Evolutionary conservation across 2,329 filamentous ascomycete species (phyloP).

Genomic region (Exophiala dermatitidis): DNA sequence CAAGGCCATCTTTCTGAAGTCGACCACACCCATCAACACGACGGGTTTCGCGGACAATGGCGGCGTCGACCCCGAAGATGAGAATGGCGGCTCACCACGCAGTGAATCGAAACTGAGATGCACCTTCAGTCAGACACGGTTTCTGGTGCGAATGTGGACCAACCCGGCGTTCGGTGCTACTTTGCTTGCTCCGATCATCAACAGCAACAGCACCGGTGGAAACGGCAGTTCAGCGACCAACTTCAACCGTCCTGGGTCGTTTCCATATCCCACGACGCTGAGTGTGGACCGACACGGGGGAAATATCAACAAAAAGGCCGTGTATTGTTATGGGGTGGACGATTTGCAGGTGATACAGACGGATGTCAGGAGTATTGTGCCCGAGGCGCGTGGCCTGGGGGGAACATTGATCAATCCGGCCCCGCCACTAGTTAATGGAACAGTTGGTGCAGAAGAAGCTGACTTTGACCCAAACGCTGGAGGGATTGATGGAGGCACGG

Average conservation of each 20-base stretch:
- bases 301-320: constrained; percentile 45
- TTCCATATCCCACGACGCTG: constrained; percentile 56
- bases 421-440: constrained; percentile 37
- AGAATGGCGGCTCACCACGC: constrained; percentile 46
- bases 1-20: constrained; percentile 67
- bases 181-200: constrained; percentile 26
- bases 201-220: constrained; percentile 15
- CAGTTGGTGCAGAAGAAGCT: constrained; percentile 7
- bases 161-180: constrained; percentile 34
- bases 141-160: constrained; percentile 59
- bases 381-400: constrained; percentile 48
- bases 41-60: constrained; percentile 20
- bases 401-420: constrained; percentile 48
- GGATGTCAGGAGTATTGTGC: constrained; percentile 40
- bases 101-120: constrained; percentile 44
- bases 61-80: constrained; percentile 35
- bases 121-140: constrained; percentile 55
- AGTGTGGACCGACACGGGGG: constrained; percentile 56
- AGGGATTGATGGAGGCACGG: constrained; percentile 53
- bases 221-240: constrained; percentile 36
- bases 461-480: constrained; percentile 31
- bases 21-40: constrained; percentile 14
- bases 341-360: constrained; percentile 41
- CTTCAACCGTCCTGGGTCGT: constrained; percentile 49
- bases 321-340: constrained; percentile 55